Percentiles rank a stretch among this genome's conserved stretches.
Conservation (phyloP, 805 yeast genomes). For the Candida berthetii region DNA sequence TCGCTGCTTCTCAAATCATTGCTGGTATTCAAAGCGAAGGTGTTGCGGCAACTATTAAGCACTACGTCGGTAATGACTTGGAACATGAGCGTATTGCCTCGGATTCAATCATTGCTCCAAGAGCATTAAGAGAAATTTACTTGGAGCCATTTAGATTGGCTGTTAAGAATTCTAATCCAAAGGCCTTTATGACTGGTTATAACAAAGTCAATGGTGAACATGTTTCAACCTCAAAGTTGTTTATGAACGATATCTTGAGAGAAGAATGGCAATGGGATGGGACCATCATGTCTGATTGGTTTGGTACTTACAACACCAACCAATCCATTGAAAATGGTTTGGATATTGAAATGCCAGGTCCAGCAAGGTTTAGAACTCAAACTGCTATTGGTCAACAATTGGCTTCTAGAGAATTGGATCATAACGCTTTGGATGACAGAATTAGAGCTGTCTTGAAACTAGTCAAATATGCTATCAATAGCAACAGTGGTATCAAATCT, state of each 20-base stretch:
- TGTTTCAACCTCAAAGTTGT: slow-evolving; percentile 37
- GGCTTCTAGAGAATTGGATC: slow-evolving; percentile 30
- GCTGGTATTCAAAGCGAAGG: slow-evolving; percentile 48
- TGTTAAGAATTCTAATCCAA: slow-evolving; percentile 43
- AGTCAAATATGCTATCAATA: slow-evolving; percentile 32
- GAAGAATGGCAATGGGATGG: slow-evolving; percentile 56
- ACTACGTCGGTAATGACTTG: slow-evolving; percentile 56
- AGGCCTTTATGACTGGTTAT: slow-evolving; percentile 55
- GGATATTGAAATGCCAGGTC: slow-evolving; percentile 67
- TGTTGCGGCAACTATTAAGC: slow-evolving; percentile 54
- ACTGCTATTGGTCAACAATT: slow-evolving; percentile 36
- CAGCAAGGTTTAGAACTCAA: slow-evolving; percentile 36
- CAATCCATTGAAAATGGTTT: slow-evolving; percentile 48
- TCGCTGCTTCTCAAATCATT: slow-evolving; percentile 39
- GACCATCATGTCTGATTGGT: slow-evolving; percentile 59
- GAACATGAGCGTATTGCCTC: slow-evolving; percentile 48
- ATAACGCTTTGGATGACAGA: slow-evolving; percentile 39
- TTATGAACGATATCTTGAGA: slow-evolving; percentile 41
- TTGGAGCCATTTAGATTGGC: slow-evolving; percentile 60
- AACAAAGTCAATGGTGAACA: slow-evolving; percentile 59
- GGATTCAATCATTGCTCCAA: slow-evolving; percentile 43
- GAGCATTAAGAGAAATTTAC: slow-evolving; percentile 63
- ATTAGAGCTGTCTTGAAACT: slow-evolving; percentile 42
- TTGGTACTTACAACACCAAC: slow-evolving; percentile 43
- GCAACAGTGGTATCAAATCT: slow-evolving; percentile 28